phyloP scores from a whole-genome alignment of 768 basidiomycete species.

The Coprinopsis sp. region DNA sequence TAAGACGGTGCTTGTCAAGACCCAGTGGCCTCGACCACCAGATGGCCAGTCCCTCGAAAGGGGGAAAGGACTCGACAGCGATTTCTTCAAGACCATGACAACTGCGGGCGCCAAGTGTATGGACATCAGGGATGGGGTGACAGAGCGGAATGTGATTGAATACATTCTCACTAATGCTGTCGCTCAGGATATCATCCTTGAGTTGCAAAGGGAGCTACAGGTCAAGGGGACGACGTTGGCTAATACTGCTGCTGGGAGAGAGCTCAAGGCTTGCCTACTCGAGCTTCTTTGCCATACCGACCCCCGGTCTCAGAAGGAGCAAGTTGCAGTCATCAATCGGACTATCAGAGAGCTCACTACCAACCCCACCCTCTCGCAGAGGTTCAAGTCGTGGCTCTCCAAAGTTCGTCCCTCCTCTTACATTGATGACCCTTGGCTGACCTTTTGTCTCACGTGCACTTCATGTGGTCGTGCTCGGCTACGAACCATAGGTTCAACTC shows the following conservation, averaged over 20 bases:
- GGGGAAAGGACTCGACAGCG: neutral
- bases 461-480: too few species aligned
- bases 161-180: neutral
- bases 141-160: neutral
- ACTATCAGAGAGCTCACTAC: neutral
- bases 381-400: neutral
- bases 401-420: neutral
- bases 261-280: neutral
- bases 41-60: neutral
- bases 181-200: neutral
- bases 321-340: neutral
- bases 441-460: too few species aligned
- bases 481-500: too few species aligned
- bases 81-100: constrained; percentile 3
- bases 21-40: constrained; percentile 1
- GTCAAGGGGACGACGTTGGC: neutral
- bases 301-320: neutral
- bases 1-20: constrained; percentile 2
- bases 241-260: neutral
- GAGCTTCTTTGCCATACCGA: neutral
- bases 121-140: neutral
- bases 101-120: neutral
- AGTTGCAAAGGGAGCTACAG: neutral
- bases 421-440: neutral
- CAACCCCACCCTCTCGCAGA: neutral